These are phyloP conservation scores for Globisporangium alternatum DNA, from an alignment of 352 stramenopile species.

Conservation along the genomic window DNA sequence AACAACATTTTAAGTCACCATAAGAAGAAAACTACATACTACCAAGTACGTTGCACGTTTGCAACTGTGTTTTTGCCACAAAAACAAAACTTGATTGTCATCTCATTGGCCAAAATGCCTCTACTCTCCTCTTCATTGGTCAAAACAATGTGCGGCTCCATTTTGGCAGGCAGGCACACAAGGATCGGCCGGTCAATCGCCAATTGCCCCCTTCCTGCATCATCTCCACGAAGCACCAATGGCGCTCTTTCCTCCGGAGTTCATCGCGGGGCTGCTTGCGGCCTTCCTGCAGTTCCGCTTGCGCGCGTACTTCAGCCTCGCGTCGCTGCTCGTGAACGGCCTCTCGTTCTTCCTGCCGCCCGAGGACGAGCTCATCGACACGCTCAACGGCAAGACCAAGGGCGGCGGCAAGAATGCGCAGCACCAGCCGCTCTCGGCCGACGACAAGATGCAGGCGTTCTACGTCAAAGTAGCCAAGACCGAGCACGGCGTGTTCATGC, in stretches of 20 bases:
- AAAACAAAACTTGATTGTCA: not conserved
- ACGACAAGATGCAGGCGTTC: slow-evolving; percentile 70
- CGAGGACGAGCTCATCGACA: slow-evolving; percentile 65
- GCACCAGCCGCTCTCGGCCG: slow-evolving; percentile 33
- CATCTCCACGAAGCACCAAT: slow-evolving; percentile 22
- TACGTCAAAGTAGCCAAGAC: slow-evolving; percentile 72
- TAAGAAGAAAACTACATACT: too few relatives aligned
- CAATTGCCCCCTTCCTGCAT: not conserved
- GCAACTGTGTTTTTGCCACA: not conserved
- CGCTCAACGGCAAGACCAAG: slow-evolving; percentile 47
- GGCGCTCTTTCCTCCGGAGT: slow-evolving; percentile 73
- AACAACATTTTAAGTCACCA: too few relatives aligned
- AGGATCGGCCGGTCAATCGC: not conserved
- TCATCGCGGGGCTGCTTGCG: slow-evolving; percentile 64
- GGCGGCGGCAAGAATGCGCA: slow-evolving; percentile 19
- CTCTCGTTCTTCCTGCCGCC: slow-evolving; percentile 78
- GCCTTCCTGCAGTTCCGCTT: slow-evolving; percentile 73
- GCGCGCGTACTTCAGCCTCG: slow-evolving; percentile 52
- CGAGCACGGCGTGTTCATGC: slow-evolving; percentile 54
- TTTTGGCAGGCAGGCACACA: not conserved
- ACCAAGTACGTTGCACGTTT: too few relatives aligned
- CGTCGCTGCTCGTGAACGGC: slow-evolving; percentile 51
- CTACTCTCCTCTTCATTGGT: not conserved
- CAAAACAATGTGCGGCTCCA: slow-evolving; percentile 2
- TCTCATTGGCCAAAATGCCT: not conserved